Evolutionary conservation across 1,284 basidiomycete species (phyloP).

Genomic region (Moesziomyces parantarcticus): DNA sequence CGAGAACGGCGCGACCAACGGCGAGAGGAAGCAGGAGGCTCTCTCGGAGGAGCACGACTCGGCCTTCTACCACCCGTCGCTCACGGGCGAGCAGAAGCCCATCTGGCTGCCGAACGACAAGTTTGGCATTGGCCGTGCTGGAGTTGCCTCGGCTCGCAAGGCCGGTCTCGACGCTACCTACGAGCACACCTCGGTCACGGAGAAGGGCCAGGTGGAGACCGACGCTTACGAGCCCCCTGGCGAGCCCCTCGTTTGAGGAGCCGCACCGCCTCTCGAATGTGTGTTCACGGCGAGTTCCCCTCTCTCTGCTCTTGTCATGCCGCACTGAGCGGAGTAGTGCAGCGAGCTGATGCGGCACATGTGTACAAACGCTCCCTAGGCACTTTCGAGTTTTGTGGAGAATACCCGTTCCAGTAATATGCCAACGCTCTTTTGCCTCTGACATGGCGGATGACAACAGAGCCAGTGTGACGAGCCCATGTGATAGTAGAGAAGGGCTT

Average conservation of each 20-base stretch:
- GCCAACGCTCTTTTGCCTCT: neutral
- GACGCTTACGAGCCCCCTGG: conserved; percentile 62
- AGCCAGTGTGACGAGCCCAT: too few relatives aligned
- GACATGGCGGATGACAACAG: too few relatives aligned
- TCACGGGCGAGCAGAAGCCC: conserved; percentile 58
- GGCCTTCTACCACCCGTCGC: conserved; percentile 61
- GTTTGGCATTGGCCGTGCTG: conserved; percentile 61
- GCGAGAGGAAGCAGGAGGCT: conserved; percentile 15
- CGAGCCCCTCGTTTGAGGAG: conserved; percentile 49
- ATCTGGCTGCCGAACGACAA: conserved; percentile 67
- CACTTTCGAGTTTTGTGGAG: neutral
- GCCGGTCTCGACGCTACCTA: conserved; percentile 60
- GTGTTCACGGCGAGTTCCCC: too few relatives aligned
- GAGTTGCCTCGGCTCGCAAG: conserved; percentile 54
- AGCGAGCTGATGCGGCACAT: too few relatives aligned
- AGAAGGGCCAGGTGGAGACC: conserved; percentile 61
- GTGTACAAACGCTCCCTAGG: too few relatives aligned
- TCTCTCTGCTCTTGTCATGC: too few relatives aligned
- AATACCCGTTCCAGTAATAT: neutral
- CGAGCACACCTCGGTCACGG: conserved; percentile 57
- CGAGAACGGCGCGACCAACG: conserved; percentile 14
- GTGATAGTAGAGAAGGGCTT: too few relatives aligned
- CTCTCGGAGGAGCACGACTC: conserved; percentile 31
- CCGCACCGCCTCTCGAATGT: neutral
- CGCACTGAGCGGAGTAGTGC: too few relatives aligned